Percentiles rank a stretch among this genome's conserved stretches.
Conservation (phyloP, 106 monocot genomes). For the Dendrobium officinale region DNA sequence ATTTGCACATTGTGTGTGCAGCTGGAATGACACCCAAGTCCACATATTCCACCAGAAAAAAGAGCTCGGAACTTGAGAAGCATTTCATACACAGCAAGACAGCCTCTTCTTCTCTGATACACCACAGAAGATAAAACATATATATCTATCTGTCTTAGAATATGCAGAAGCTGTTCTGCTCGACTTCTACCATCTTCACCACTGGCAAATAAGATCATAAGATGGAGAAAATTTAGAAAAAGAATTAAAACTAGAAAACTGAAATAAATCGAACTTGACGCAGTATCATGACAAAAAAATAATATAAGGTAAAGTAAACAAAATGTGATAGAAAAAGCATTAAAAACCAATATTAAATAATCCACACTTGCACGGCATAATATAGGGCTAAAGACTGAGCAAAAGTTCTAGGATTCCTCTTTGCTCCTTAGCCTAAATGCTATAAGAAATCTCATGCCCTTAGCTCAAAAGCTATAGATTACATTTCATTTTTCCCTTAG, state of each 20-base stretch:
- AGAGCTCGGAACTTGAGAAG: constrained; percentile 72
- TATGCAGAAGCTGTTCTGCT: constrained; percentile 87
- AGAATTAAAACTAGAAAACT: background rate
- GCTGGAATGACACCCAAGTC: constrained; percentile 41
- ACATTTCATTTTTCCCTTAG: no score
- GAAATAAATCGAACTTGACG: background rate
- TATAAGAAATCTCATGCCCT: no score
- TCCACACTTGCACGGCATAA: background rate
- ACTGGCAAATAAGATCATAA: constrained; percentile 28
- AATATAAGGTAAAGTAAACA: background rate
- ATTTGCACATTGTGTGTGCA: constrained; percentile 35
- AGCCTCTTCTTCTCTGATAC: constrained; percentile 89
- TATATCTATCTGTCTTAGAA: constrained; percentile 81
- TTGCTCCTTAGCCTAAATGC: no score
- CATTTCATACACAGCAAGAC: constrained; percentile 74
- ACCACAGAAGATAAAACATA: constrained; percentile 89
- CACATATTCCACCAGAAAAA: constrained; percentile 80
- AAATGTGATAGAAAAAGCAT: background rate
- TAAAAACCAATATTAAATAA: background rate
- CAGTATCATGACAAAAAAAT: background rate
- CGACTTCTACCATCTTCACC: constrained; percentile 99
- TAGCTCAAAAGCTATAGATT: no score
- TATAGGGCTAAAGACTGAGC: no score
- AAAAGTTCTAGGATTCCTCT: no score
- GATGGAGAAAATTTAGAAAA: background rate